These are phyloP conservation scores for Fusarium nygamai DNA, from an alignment of 2,329 filamentous ascomycete genomes.

Conservation along the genomic window DNA sequence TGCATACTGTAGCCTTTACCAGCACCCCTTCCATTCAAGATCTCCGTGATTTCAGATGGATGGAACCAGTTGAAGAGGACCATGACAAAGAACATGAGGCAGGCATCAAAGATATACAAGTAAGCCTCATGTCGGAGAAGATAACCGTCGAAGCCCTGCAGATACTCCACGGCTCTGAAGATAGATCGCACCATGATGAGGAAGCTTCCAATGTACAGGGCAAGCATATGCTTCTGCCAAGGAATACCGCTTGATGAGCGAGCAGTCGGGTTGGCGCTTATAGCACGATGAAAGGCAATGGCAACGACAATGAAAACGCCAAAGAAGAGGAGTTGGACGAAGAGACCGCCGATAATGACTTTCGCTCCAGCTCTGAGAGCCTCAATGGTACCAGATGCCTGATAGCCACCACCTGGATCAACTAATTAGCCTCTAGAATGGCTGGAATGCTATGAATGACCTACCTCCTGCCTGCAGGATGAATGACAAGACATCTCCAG, in stretches of 20 bases:
- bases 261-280: background rate
- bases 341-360: slow-evolving; percentile 61
- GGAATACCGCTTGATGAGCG: slow-evolving; percentile 30
- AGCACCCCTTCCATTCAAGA: background rate
- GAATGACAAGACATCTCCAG: slow-evolving; percentile 27
- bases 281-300: slow-evolving; percentile 52
- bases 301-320: slow-evolving; percentile 61
- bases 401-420: background rate
- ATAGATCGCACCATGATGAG: slow-evolving; percentile 54
- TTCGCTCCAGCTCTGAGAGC: slow-evolving; percentile 49
- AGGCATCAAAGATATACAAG: slow-evolving; percentile 50
- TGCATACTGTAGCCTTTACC: slow-evolving; percentile 9
- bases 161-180: slow-evolving; percentile 54
- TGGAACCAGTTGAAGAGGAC: slow-evolving; percentile 55
- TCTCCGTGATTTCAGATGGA: slow-evolving; percentile 37
- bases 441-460: background rate
- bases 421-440: background rate
- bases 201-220: slow-evolving; percentile 34
- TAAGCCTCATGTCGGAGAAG: slow-evolving; percentile 46
- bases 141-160: slow-evolving; percentile 45
- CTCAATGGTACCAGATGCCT: slow-evolving; percentile 44
- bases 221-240: slow-evolving; percentile 44
- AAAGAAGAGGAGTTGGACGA: slow-evolving; percentile 64
- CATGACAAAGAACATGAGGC: slow-evolving; percentile 50
- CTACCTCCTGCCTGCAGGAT: slow-evolving; percentile 21